Conservation (phyloP, 2,329 filamentous ascomycete genomes). For the Aspergillus fumigatus region DNA sequence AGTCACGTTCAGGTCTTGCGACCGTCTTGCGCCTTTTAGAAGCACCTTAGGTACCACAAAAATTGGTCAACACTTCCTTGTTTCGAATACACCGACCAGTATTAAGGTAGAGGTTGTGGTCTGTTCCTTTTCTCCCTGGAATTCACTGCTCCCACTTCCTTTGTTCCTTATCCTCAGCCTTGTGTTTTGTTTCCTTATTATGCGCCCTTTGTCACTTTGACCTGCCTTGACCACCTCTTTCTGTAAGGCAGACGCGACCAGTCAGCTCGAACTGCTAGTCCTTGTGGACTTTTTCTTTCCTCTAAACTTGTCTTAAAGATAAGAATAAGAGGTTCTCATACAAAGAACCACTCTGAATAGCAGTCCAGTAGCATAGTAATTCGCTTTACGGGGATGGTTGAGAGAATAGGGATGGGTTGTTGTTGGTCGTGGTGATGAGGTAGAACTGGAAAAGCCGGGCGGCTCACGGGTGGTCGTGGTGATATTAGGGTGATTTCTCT, state of each 20-base stretch:
- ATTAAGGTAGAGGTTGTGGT: conserved; percentile 4
- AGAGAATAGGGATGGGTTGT: conserved; percentile 11
- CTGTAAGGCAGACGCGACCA: conserved; percentile 2
- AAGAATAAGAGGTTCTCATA: conserved; percentile 30
- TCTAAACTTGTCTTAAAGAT: conserved; percentile 26
- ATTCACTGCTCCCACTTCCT: conserved; percentile 2
- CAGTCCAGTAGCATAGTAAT: conserved; percentile 33
- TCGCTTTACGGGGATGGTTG: conserved; percentile 36
- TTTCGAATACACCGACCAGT: conserved; percentile 22
- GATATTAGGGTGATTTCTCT: neutral
- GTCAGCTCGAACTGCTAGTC: conserved; percentile 16
- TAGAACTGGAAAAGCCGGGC: conserved; percentile 14
- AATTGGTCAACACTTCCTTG: conserved; percentile 10
- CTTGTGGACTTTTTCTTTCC: conserved; percentile 13
- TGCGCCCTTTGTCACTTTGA: neutral
- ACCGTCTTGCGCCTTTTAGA: conserved; percentile 5
- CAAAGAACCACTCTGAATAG: conserved; percentile 31
- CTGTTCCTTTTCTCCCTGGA: neutral
- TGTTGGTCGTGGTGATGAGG: conserved; percentile 20
- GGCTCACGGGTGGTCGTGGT: conserved; percentile 3
- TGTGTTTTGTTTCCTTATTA: conserved; percentile 2
- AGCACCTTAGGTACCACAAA: conserved; percentile 11
- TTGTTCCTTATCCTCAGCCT: conserved; percentile 5
- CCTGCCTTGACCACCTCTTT: neutral
- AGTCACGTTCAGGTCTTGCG: conserved; percentile 12